phyloP scores from a whole-genome alignment of 108 stramenopile genomes.

The Pseudonitzschia delicatissima region DNA sequence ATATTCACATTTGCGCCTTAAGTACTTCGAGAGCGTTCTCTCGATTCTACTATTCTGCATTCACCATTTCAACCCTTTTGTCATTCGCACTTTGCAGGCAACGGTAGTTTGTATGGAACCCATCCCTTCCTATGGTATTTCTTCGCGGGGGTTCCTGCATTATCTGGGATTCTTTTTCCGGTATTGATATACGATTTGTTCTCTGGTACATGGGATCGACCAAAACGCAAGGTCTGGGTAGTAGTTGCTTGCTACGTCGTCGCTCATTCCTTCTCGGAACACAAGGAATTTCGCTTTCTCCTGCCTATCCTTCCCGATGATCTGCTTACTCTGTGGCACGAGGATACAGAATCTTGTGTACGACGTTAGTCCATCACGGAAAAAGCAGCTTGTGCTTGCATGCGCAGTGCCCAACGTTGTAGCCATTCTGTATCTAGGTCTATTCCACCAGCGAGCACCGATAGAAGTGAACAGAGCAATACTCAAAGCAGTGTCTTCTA shows the following conservation, averaged over 20 bases:
- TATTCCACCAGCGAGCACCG: conserved; percentile 73
- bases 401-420: conserved; percentile 32
- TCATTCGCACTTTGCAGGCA: conserved; percentile 22
- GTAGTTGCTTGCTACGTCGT: conserved; percentile 52
- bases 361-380: neutral
- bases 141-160: conserved; percentile 72
- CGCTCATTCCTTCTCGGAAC: conserved; percentile 82
- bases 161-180: conserved; percentile 61
- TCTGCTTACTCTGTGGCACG: conserved; percentile 70
- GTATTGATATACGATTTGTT: conserved; percentile 48
- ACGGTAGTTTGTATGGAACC: conserved; percentile 78
- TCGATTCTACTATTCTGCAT: too few species aligned
- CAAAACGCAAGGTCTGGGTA: conserved; percentile 38
- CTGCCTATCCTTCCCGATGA: conserved; percentile 87
- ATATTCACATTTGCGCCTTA: too few species aligned
- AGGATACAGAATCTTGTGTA: conserved; percentile 9
- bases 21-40: too few species aligned
- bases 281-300: conserved; percentile 95
- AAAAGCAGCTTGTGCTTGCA: neutral
- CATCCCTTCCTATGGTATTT: conserved; percentile 86
- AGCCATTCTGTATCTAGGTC: conserved; percentile 55
- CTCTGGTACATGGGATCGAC: conserved; percentile 8
- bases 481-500: conserved; percentile 32
- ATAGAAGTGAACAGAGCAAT: conserved; percentile 60
- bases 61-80: neutral